phyloP scores from a whole-genome alignment of 768 basidiomycete species.

The Clitopilus passeckerianus region DNA sequence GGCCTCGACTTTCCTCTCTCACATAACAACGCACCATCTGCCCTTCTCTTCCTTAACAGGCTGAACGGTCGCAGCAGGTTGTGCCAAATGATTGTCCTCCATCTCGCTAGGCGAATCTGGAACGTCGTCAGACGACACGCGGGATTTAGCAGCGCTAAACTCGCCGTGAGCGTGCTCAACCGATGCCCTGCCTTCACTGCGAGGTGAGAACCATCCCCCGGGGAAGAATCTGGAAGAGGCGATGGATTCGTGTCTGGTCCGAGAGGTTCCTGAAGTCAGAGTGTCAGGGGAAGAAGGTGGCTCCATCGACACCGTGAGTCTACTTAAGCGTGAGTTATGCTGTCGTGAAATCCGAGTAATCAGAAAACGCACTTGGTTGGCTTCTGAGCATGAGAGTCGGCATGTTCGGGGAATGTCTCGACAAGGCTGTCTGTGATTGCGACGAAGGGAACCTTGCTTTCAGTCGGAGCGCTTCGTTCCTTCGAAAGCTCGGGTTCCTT shows the following conservation, averaged over 20 bases:
- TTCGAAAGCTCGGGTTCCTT: neutral
- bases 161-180: slow-evolving; percentile 47
- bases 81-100: slow-evolving; percentile 9
- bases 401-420: slow-evolving; percentile 13
- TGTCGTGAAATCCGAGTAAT: neutral
- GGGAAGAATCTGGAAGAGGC: slow-evolving; percentile 56
- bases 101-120: slow-evolving; percentile 10
- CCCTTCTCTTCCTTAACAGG: slow-evolving; percentile 21
- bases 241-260: slow-evolving; percentile 45
- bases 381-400: slow-evolving; percentile 4
- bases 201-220: slow-evolving; percentile 45
- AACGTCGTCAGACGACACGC: slow-evolving; percentile 14
- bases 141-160: slow-evolving; percentile 30
- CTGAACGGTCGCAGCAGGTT: slow-evolving; percentile 12
- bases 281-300: slow-evolving; percentile 6
- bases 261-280: slow-evolving; percentile 17
- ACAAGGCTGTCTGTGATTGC: neutral
- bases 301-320: slow-evolving; percentile 7
- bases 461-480: neutral
- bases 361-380: neutral
- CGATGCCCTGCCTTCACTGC: slow-evolving; percentile 38
- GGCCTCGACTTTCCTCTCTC: slow-evolving; percentile 4
- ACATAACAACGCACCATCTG: slow-evolving; percentile 39
- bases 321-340: neutral
- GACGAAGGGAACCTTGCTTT: neutral